phyloP scores from a whole-genome alignment of 331 rosid genomes.

The Acacia pycnantha region DNA sequence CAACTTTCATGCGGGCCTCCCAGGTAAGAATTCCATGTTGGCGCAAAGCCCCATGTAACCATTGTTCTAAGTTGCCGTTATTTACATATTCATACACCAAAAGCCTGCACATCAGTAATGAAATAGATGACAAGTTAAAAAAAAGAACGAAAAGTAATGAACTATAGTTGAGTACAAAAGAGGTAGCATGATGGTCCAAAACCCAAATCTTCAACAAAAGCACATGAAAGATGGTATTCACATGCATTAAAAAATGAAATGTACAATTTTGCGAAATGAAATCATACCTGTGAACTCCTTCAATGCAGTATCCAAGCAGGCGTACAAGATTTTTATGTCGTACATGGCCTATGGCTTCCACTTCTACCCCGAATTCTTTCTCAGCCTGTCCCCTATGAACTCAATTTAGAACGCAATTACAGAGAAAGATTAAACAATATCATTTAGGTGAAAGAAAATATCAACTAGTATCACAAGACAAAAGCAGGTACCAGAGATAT shows the following conservation, averaged over 20 bases:
- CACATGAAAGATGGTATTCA: background rate
- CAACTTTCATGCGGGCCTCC: constrained; percentile 87
- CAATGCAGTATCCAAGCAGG: constrained; percentile 74
- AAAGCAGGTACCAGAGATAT: background rate
- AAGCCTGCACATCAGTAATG: constrained; percentile 54
- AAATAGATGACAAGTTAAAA: background rate
- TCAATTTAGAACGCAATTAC: constrained; percentile 25
- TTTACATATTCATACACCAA: constrained; percentile 89
- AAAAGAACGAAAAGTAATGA: background rate
- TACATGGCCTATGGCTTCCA: constrained; percentile 96
- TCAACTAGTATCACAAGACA: background rate
- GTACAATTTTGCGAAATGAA: background rate
- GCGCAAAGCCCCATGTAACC: constrained; percentile 84
- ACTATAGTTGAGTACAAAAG: background rate
- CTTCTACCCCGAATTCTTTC: constrained; percentile 95
- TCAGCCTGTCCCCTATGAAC: constrained; percentile 87
- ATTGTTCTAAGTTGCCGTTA: constrained; percentile 93
- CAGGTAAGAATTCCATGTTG: constrained; percentile 80
- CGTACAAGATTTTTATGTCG: constrained; percentile 93
- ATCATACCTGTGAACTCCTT: constrained; percentile 51
- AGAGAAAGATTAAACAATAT: constrained; percentile 16
- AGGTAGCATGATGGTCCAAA: background rate
- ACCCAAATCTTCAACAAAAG: constrained; percentile 11
- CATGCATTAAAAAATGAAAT: background rate
- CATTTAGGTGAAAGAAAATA: background rate